Percentiles rank a stretch among this genome's conserved stretches.
Evolutionary conservation across 345 rosid genomes (phyloP).

Genomic region (Salix arbutifolia): DNA sequence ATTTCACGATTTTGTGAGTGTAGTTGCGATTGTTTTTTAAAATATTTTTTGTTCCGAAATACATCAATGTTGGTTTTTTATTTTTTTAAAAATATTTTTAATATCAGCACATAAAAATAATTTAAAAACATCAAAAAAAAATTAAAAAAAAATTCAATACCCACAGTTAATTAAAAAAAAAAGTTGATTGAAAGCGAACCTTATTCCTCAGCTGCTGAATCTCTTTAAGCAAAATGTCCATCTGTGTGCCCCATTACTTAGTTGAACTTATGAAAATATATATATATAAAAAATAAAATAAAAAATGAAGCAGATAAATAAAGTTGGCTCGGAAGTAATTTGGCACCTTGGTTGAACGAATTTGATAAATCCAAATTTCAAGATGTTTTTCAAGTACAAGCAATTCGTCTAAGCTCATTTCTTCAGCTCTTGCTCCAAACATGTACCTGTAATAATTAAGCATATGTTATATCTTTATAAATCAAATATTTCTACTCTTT

Average conservation of each 20-base stretch:
- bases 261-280: neutral
- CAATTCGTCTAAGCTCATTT: slow-evolving; percentile 69
- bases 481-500: neutral
- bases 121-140: no score
- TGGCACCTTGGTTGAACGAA: slow-evolving; percentile 79
- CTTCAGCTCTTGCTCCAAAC: slow-evolving; percentile 71
- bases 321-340: neutral
- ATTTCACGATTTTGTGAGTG: no score
- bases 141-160: neutral
- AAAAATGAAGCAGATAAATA: neutral
- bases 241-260: slow-evolving; percentile 33
- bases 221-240: slow-evolving; percentile 76
- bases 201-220: slow-evolving; percentile 71
- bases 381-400: slow-evolving; percentile 77
- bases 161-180: no score
- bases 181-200: slow-evolving; percentile 27
- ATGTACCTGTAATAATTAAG: slow-evolving; percentile 42
- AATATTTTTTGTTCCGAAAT: no score
- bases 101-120: no score
- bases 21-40: no score
- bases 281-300: neutral
- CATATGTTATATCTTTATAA: neutral
- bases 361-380: slow-evolving; percentile 72
- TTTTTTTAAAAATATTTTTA: no score
- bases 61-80: no score